Conservation (phyloP, 2,329 filamentous ascomycete species). For the Fusarium sp. region DNA sequence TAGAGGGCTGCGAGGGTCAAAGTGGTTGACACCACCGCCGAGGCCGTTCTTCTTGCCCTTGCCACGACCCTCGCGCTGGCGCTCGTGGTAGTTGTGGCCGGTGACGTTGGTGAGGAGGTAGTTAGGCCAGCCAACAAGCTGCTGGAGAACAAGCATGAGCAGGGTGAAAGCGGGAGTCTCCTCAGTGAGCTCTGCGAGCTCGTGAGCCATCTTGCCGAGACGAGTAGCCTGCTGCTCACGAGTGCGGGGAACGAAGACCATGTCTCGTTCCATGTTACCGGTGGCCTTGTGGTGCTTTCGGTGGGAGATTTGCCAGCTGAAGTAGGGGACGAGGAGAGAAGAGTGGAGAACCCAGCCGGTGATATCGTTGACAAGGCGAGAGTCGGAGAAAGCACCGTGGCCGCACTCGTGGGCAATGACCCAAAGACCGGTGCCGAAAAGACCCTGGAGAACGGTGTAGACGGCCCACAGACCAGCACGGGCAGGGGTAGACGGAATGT, state of each 20-base stretch:
- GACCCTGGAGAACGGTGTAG: constrained; percentile 87
- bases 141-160: constrained; percentile 82
- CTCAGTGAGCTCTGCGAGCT: constrained; percentile 90
- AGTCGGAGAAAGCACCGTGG: constrained; percentile 96
- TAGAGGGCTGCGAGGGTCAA: constrained; percentile 87
- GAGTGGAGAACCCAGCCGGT: constrained; percentile 95
- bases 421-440: constrained; percentile 96
- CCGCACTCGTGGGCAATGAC: constrained; percentile 98
- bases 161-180: constrained; percentile 92
- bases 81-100: constrained; percentile 94
- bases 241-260: constrained; percentile 98
- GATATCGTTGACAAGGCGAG: constrained; percentile 89
- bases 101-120: constrained; percentile 95
- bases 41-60: constrained; percentile 91
- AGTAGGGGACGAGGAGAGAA: constrained; percentile 91
- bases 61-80: constrained; percentile 92
- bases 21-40: constrained; percentile 91
- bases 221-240: constrained; percentile 84
- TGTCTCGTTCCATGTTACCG: constrained; percentile 96
- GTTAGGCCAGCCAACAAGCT: constrained; percentile 92
- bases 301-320: constrained; percentile 99
- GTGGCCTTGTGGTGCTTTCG: constrained; percentile 99
- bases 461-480: constrained; percentile 76
- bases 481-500: constrained; percentile 77
- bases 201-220: constrained; percentile 81